A percentile compares a stretch with the other conserved stretches of the same genome.
phyloP scores from a whole-genome alignment of 129 eudicot species.

The Centaurea solstitialis region DNA sequence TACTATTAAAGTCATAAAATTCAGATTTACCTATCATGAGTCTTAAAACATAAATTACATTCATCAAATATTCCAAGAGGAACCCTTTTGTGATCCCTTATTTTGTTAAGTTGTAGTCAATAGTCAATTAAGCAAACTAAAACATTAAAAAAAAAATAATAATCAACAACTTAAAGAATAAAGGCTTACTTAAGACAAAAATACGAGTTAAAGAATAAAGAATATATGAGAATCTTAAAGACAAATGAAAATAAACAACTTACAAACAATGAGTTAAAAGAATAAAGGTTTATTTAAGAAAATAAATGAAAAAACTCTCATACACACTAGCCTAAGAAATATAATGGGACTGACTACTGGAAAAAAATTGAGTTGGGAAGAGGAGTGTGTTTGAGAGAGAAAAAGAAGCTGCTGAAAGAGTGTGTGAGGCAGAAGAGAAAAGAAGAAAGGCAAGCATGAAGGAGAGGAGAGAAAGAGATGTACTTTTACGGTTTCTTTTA shows the following conservation, averaged over 20 bases:
- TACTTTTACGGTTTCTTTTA: not conserved
- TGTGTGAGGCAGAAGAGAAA: not conserved
- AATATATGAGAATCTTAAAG: not conserved
- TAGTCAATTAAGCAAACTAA: no score
- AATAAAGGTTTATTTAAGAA: no score
- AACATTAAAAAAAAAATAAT: no score
- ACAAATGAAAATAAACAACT: not conserved
- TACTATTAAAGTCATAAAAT: no score
- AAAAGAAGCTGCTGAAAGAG: not conserved
- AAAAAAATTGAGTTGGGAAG: not conserved
- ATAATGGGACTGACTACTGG: not conserved
- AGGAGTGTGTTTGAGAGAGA: not conserved
- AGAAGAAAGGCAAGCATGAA: not conserved
- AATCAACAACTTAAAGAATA: not conserved
- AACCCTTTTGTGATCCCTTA: not conserved
- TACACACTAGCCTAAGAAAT: not conserved
- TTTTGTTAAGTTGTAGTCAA: not conserved
- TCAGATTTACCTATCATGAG: not conserved
- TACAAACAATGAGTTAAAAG: not conserved
- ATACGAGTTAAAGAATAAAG: no score
- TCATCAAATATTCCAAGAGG: not conserved
- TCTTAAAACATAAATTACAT: not conserved
- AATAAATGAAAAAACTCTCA: not conserved
- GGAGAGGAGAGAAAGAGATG: not conserved
- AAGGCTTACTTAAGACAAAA: no score